Base-by-base conservation (phyloP, 2,329 filamentous ascomycete species). In the Trichoderma sp. region DNA sequence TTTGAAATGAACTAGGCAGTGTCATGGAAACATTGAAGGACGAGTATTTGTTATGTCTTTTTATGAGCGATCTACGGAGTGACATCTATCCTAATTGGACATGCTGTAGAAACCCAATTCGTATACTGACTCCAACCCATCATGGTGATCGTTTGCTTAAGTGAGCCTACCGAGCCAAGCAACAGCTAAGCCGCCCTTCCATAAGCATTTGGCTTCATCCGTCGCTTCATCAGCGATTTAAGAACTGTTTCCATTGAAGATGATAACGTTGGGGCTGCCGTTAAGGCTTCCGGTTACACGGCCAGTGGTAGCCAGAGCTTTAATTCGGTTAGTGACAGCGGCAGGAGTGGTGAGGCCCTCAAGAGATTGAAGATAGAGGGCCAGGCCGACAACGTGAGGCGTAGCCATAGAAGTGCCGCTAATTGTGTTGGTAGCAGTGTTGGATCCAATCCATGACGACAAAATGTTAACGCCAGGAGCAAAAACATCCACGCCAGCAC, bases 341-440 rank as follows among this genome's bases (percentile, higher is more conserved):
- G 81, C 78, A 4, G 86, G 85, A 27, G 80, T 81, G 52, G 70
- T 72, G 56, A 75, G 72, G 31, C 55, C 67, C 24, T 88, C 78
- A 19, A 87, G 82, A 21, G 80, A 80, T 70, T 88, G 75, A 33
- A 84, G 76, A 72, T 83, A 83, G 16, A 81, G 77, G 37, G 72
- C 80, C 27, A 83, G 76, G 27, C 82, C 81, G 2, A 78, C 75
- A 68, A 83, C 74, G 65, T 83, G 80, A 43, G 82, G 82, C 21
- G 75, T 71, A 5, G 82, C 79, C 80, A 82, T 82, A 24, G 80
- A 82, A 11, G 82, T 83, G 56, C 82, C 82, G 31, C 79, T 75
- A 78, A 85, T 57, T 77, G 79, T 72, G 59, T 71, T 73, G 31
- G 77, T 80, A 16, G n/a, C 31, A 14, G 37, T 56, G 68, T 70